Evolutionary conservation across 371 early-diverging fungal genomes (phyloP).

Genomic region (Blakeslea trispora): DNA sequence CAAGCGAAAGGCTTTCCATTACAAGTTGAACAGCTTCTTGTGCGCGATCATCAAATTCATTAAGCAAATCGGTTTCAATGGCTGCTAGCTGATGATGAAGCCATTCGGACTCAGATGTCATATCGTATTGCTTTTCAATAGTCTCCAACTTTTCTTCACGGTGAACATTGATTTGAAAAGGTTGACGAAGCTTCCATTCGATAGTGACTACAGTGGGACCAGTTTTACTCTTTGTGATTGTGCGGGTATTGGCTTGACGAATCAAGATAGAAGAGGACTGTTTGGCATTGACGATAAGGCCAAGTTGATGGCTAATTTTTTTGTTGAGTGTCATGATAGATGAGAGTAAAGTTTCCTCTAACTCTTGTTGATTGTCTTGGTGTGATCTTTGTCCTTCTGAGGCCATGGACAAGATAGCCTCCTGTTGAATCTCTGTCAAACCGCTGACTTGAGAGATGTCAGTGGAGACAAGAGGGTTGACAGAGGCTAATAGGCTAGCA

Average conservation of each 20-base stretch:
- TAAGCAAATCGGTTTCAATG: constrained; percentile 18
- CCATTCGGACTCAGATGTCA: constrained; percentile 21
- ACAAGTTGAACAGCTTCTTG: constrained; percentile 23
- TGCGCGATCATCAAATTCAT: constrained; percentile 28
- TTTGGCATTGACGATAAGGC: constrained; percentile 31
- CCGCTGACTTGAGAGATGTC: constrained; percentile 24
- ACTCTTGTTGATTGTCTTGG: constrained; percentile 8
- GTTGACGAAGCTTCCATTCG: constrained; percentile 33
- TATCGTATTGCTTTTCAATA: constrained; percentile 7
- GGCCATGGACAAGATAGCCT: background rate
- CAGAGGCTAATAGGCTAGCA: constrained; percentile 32
- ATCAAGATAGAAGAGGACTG: constrained; percentile 30
- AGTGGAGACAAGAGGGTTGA: constrained; percentile 31
- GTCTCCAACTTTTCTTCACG: constrained; percentile 12
- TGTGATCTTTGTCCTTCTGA: constrained; percentile 1
- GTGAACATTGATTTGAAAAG: constrained; percentile 29
- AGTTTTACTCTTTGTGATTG: background rate
- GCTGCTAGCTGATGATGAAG: constrained; percentile 15
- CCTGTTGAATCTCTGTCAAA: constrained; percentile 10
- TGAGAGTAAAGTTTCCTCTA: constrained; percentile 7
- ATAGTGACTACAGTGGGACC: constrained; percentile 18
- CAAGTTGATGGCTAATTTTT: constrained; percentile 36
- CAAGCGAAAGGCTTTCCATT: constrained; percentile 21
- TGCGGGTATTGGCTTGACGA: constrained; percentile 21
- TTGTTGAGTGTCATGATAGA: constrained; percentile 24